Evolutionary conservation across 257 asterid species (phyloP), one percentile per base, ranked within the genome.

Genomic region (Thymus mandschuricus): DNA sequence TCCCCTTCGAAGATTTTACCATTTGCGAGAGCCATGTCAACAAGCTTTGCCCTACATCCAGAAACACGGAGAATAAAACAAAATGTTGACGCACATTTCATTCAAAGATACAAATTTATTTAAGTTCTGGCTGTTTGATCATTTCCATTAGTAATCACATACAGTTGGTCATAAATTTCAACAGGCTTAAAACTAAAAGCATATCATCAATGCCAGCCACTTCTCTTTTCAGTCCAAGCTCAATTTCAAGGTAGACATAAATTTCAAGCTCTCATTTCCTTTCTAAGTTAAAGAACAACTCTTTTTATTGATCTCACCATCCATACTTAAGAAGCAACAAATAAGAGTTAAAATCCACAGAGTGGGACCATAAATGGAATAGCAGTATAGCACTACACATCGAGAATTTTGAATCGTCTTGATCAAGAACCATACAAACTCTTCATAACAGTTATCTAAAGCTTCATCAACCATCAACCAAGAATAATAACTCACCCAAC

Each of bases 1-100:
- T 87, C 96, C 52, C 87, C 97, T 0, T 87, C 89, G 8, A 78
- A 92, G 56, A 92, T 86, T 81, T 88, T 92, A 0, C 97, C 98
- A 31, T 89, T 83, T 61, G 78, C 97, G 52, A 88, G 92, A 78
- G 98, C 98, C 73, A 50, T 78, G 71, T 92, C 98, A 62, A 88
- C 96, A 69, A 92, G 98, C 88, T 92, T 81, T 28, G 97, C 98
- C 44, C 98, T 92, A 51, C 31, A 80, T 33, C 30, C 28, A 60
- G 46, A 61, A 33, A 44, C 51, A 33, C 4, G 5, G n/a, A 5
- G 5, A 21, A 64, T 33, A 51, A 27, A 15, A 60, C 13, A 60
- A 55, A 10, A 69, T 13, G 66, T 60, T 33, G 44, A 34, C 10
- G 35, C 62, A 56, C 45, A 44, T 28, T 21, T 60, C 40, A 44